Conservation (phyloP, 257 asterid species). For the Gentiana dahurica region DNA sequence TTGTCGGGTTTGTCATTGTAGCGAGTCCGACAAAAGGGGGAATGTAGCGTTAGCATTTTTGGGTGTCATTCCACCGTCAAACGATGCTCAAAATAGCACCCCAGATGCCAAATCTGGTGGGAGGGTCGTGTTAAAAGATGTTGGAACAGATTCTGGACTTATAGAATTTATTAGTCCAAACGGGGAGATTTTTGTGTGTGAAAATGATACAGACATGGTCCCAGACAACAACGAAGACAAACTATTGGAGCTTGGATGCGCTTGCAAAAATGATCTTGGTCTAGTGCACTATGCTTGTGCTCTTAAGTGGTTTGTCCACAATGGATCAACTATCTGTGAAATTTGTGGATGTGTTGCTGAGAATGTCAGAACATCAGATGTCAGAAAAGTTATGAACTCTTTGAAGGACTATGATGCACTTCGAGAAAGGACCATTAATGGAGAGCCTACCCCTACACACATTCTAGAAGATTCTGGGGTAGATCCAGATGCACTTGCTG, state of each 20-base stretch:
- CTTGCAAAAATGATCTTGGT: slow-evolving; percentile 85
- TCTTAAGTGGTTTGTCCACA: slow-evolving; percentile 86
- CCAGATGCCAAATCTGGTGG: slow-evolving; percentile 30
- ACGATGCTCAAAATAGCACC: slow-evolving; percentile 16
- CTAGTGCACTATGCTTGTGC: slow-evolving; percentile 88
- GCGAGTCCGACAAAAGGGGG: slow-evolving; percentile 72
- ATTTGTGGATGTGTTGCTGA: slow-evolving; percentile 65
- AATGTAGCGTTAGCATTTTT: slow-evolving; percentile 56
- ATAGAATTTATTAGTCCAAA: slow-evolving; percentile 75
- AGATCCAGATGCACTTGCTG: slow-evolving; percentile 95
- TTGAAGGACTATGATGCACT: slow-evolving; percentile 66
- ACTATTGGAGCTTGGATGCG: slow-evolving; percentile 72
- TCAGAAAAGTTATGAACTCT: slow-evolving; percentile 52
- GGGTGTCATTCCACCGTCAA: slow-evolving; percentile 52
- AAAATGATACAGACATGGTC: slow-evolving; percentile 61
- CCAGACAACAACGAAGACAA: slow-evolving; percentile 43
- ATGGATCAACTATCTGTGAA: slow-evolving; percentile 83
- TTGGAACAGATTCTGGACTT: slow-evolving; percentile 37
- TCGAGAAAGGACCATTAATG: slow-evolving; percentile 55
- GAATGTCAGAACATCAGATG: slow-evolving; percentile 45
- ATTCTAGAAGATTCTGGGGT: slow-evolving; percentile 35
- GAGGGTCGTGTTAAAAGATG: slow-evolving; percentile 23
- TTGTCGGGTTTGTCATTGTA: slow-evolving; percentile 92
- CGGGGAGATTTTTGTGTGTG: slow-evolving; percentile 80
- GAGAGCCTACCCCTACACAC: slow-evolving; percentile 62